Evolutionary conservation across 257 asterid species (phyloP), one percentile per base, ranked within the genome.

Genomic region (Henckelia pumila): DNA sequence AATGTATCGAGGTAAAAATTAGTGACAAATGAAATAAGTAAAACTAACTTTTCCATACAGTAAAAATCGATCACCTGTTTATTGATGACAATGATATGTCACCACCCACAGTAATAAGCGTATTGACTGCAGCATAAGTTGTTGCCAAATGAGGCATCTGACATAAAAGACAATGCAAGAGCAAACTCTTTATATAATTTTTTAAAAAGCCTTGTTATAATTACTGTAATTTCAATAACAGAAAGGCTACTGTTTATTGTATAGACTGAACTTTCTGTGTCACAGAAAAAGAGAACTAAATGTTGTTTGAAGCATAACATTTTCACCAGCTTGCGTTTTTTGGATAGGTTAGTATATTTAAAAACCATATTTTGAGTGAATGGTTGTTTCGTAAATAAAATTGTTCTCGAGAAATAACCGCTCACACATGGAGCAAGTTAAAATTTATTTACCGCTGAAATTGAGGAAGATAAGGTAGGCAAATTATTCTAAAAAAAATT

Each of bases 81-180:
- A 91, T 88, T 64, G 96, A 88, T 68, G 92, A 82, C 68, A 90
- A 80, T 66, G 99, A 79, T 80, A 68, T 79, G 56, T 78, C 72
- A 67, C 95, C 86, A 29, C 97, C 97, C 81, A 93, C 66, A 35
- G 92, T 91, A 52, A 91, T 40, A n/a, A 93, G 95, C 61, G 96
- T 58, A 78, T 90, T 90, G 68, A 86, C 79, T 40, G 97, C 97
- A 71, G 97, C 96, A 66, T 90, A 93, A 66, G 97, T 93, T 71
- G 99, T 93, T 63, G 99, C 99, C 14, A 93, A 86, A 87, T 93
- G 99, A 79, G 99, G 99, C 95, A 93, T 71, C 99, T 93, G 85
- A 77, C 22, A 75, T 24, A 62, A 14, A 66, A 73, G 61, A 57
- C 59, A 63, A 57, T 22, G 56, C 71, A 66, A 65, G 56, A 78